phyloP scores from a whole-genome alignment of 176 grass and related monocot genomes.

The Oryza glaberrima region DNA sequence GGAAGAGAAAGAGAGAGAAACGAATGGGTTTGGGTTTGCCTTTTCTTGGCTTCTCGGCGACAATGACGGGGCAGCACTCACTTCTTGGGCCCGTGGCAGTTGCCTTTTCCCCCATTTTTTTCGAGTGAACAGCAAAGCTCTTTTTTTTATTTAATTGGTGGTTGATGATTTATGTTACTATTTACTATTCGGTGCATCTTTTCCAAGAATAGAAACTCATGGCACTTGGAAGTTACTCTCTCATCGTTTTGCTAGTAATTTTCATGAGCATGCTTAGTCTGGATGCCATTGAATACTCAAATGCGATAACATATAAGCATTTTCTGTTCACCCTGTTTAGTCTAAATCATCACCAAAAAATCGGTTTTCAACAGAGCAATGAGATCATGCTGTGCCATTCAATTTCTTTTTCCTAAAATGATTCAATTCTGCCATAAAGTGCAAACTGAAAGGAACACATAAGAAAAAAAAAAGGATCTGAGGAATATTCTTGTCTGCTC shows the following conservation, averaged over 20 bases:
- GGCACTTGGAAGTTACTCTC: constrained; percentile 19
- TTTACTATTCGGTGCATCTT: constrained; percentile 37
- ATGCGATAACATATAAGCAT: background rate
- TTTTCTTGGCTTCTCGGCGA: constrained; percentile 58
- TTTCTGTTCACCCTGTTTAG: background rate
- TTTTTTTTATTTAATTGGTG: constrained; percentile 36
- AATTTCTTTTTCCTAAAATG: background rate
- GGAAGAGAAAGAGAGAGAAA: constrained; percentile 24
- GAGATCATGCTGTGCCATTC: background rate
- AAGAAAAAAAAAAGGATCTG: background rate
- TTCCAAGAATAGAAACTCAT: constrained; percentile 38
- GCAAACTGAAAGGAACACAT: background rate
- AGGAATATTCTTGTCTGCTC: constrained; percentile 49
- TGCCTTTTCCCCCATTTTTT: background rate
- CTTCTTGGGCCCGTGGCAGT: constrained; percentile 50
- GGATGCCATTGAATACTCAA: background rate
- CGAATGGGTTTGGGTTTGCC: constrained; percentile 48
- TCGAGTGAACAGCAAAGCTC: constrained; percentile 24
- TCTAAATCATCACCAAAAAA: background rate
- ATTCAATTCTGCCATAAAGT: background rate
- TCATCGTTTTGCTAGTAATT: background rate
- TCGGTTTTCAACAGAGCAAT: background rate
- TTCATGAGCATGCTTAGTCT: background rate
- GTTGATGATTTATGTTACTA: constrained; percentile 43
- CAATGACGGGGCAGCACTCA: constrained; percentile 58